Conservation (phyloP, 768 basidiomycete species). For the Naematelia aurantialba region DNA sequence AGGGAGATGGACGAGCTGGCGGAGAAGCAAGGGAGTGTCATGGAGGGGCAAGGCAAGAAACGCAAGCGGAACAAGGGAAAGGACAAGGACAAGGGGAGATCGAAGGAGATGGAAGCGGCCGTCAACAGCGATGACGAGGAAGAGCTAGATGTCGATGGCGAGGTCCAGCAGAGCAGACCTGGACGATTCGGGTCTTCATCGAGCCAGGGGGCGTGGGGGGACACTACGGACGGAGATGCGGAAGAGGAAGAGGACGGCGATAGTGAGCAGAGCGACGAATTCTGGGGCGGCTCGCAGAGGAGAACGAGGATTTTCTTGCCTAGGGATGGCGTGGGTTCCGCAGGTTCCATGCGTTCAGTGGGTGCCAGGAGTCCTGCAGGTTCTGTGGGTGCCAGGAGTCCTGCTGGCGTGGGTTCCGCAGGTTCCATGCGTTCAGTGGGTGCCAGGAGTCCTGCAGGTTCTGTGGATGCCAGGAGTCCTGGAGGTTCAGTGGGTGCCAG, state of each 20-base stretch:
- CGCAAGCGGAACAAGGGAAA: slow-evolving; percentile 16
- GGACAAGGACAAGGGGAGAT: slow-evolving; percentile 1
- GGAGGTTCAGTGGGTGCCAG: no score
- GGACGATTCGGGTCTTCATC: not conserved
- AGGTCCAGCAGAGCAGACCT: no score
- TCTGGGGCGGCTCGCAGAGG: not conserved
- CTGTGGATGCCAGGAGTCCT: no score
- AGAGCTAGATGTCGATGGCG: slow-evolving; percentile 13
- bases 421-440: no score
- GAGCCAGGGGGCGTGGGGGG: not conserved
- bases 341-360: no score
- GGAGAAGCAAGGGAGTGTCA: slow-evolving; percentile 20
- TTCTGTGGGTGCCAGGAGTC: no score
- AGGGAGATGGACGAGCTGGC: slow-evolving; percentile 38
- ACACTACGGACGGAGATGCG: not conserved
- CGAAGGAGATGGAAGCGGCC: not conserved
- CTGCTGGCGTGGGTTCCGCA: no score
- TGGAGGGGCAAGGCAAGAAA: slow-evolving; percentile 18
- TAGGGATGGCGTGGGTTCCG: no score
- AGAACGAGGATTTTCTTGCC: no score
- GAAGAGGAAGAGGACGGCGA: slow-evolving; percentile 11
- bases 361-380: no score
- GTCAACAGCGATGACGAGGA: slow-evolving; percentile 20
- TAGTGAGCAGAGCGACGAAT: slow-evolving; percentile 7
- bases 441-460: no score